Evolutionary conservation across 2,329 filamentous ascomycete genomes (phyloP).

Genomic region (Parasarocladium wereldwijsianum): DNA sequence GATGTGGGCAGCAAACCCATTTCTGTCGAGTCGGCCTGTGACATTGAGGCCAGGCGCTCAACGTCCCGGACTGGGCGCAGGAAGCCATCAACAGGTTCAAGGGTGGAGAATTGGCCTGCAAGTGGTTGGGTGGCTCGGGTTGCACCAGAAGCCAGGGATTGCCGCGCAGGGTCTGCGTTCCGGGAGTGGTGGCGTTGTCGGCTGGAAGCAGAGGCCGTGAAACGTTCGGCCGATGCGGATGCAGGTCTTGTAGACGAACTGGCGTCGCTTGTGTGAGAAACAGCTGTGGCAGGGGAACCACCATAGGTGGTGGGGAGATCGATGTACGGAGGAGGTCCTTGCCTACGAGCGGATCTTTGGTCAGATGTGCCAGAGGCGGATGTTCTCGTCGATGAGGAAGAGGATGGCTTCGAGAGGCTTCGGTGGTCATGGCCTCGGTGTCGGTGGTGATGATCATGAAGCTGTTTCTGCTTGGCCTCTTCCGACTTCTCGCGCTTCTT

Average conservation of each 20-base stretch:
- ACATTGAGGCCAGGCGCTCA: constrained; percentile 74
- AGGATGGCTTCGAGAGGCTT: constrained; percentile 28
- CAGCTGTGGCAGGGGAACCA: constrained; percentile 19
- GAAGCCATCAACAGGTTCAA: constrained; percentile 58
- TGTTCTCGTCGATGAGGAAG: constrained; percentile 7
- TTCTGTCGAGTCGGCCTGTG: constrained; percentile 51
- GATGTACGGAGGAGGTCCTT: constrained; percentile 64
- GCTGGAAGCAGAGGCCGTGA: constrained; percentile 9
- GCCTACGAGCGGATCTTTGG: constrained; percentile 52
- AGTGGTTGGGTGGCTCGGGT: constrained; percentile 44
- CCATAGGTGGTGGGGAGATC: constrained; percentile 31
- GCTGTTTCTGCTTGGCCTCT: constrained; percentile 60
- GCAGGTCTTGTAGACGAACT: constrained; percentile 4
- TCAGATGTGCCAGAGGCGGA: constrained; percentile 27
- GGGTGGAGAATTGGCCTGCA: constrained; percentile 49
- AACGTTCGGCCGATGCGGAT: constrained; percentile 2
- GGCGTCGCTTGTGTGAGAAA: constrained; percentile 12
- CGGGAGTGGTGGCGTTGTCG: constrained; percentile 37
- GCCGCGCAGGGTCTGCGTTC: constrained; percentile 31
- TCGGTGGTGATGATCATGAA: constrained; percentile 31
- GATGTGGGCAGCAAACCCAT: constrained; percentile 83
- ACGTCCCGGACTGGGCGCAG: constrained; percentile 68
- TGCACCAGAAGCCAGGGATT: constrained; percentile 31
- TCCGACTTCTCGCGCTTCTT: constrained; percentile 80
- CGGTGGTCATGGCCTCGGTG: constrained; percentile 35